phyloP scores from a whole-genome alignment of 2,329 filamentous ascomycete species.

The Fusarium decemcellulare region DNA sequence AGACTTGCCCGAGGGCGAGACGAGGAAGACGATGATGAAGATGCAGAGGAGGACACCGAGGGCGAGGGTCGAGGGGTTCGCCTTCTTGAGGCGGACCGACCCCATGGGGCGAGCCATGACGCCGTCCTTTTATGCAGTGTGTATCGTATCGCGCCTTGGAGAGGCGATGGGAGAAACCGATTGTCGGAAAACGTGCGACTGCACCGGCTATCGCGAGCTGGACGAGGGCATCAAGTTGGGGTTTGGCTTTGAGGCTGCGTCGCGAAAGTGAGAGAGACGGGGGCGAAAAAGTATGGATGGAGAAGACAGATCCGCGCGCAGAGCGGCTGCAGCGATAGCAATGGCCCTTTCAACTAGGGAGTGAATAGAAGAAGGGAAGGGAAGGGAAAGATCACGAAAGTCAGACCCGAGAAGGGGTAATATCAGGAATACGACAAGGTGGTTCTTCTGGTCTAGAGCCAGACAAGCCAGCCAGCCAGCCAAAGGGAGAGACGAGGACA shows the following conservation, averaged over 20 bases:
- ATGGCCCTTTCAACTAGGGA: conserved; percentile 4
- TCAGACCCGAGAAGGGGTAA: conserved; percentile 38
- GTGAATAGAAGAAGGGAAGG: conserved; percentile 17
- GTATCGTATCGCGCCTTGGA: conserved; percentile 12
- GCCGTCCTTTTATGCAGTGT: conserved; percentile 21
- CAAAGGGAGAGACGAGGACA: conserved; percentile 46
- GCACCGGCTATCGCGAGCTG: conserved; percentile 40
- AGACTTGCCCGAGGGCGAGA: conserved; percentile 67
- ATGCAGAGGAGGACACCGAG: conserved; percentile 81
- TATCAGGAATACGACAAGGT: conserved; percentile 44
- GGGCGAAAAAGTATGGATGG: conserved; percentile 1
- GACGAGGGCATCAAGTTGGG: conserved; percentile 44
- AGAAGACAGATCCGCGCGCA: neutral
- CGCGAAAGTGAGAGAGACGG: conserved; percentile 23
- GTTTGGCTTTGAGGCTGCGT: conserved; percentile 23
- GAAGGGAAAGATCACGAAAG: conserved; percentile 28
- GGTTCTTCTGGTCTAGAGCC: conserved; percentile 25
- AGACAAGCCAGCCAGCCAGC: conserved; percentile 34
- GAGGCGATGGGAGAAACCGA: conserved; percentile 6
- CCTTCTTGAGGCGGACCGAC: conserved; percentile 81
- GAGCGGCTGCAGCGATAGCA: neutral
- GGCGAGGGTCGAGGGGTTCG: conserved; percentile 81
- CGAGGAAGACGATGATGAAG: conserved; percentile 76
- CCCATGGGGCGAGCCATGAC: conserved; percentile 72
- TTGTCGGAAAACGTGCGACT: conserved; percentile 26